phyloP scores from a whole-genome alignment of 1,284 basidiomycete genomes.

The Leccinum brunneo-olivaceum region DNA sequence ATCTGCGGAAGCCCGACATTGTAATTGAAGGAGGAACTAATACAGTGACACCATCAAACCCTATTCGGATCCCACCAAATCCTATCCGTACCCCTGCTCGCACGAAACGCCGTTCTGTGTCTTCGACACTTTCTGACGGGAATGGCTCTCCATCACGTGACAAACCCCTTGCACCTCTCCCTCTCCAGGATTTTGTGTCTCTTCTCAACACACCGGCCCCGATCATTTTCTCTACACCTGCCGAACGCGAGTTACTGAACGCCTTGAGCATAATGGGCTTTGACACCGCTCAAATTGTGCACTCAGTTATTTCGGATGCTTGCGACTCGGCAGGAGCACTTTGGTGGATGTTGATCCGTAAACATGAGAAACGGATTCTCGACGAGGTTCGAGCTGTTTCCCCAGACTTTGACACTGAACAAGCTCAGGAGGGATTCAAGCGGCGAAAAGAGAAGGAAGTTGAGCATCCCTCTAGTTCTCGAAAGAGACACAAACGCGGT shows the following conservation, averaged over 20 bases:
- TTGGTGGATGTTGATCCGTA: slow-evolving; percentile 94
- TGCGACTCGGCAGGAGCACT: slow-evolving; percentile 88
- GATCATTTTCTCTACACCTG: slow-evolving; percentile 77
- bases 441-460: slow-evolving; percentile 30
- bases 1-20: slow-evolving; percentile 33
- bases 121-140: slow-evolving; percentile 68
- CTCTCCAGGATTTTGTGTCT: slow-evolving; percentile 63
- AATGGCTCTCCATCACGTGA: slow-evolving; percentile 46
- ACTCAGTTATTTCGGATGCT: slow-evolving; percentile 86
- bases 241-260: slow-evolving; percentile 79
- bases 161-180: slow-evolving; percentile 37
- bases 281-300: slow-evolving; percentile 91
- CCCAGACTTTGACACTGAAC: slow-evolving; percentile 27
- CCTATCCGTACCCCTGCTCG: slow-evolving; percentile 84
- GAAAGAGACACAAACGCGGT: slow-evolving; percentile 20
- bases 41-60: slow-evolving; percentile 13
- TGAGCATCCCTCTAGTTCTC: slow-evolving; percentile 15
- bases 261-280: slow-evolving; percentile 75
- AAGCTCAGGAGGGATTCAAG: slow-evolving; percentile 18
- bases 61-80: slow-evolving; percentile 47
- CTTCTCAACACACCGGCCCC: slow-evolving; percentile 68
- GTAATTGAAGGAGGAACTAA: slow-evolving; percentile 41
- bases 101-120: slow-evolving; percentile 91
- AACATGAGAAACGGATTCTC: slow-evolving; percentile 58
- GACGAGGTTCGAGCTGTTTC: slow-evolving; percentile 27